These are phyloP conservation scores for Chytriomyces sp. DNA, from an alignment of 192 early-diverging fungal species.

Conservation along the genomic window DNA sequence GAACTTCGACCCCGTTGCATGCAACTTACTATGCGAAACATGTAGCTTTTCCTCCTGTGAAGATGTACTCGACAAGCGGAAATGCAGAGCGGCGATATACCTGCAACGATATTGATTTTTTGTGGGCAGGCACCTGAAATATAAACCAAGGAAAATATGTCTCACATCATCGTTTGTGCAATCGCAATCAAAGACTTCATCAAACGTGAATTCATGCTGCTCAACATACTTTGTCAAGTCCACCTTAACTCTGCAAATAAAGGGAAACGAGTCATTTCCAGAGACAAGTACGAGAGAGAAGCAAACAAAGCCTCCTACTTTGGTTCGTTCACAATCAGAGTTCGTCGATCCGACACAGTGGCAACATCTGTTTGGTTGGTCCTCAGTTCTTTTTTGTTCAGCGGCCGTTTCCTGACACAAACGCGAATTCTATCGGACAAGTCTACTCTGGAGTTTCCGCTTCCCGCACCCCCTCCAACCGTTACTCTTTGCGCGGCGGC, in stretches of 20 bases:
- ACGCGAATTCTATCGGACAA: conserved; percentile 90
- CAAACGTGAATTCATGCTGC: conserved; percentile 92
- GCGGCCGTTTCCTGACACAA: conserved; percentile 93
- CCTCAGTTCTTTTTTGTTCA: conserved; percentile 85
- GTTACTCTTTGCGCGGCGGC: neutral
- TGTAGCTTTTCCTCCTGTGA: conserved; percentile 94
- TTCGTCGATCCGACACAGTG: conserved; percentile 65
- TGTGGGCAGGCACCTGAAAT: neutral
- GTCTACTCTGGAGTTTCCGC: conserved; percentile 39
- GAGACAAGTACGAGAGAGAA: conserved; percentile 6
- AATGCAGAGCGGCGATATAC: conserved; percentile 89
- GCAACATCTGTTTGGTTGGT: conserved; percentile 87
- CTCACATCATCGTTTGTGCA: conserved; percentile 77
- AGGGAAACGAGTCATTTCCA: neutral
- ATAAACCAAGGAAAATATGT: no score
- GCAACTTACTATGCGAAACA: conserved; percentile 94
- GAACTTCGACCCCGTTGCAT: neutral
- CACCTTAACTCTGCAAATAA: conserved; percentile 75
- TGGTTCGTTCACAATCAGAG: conserved; percentile 88
- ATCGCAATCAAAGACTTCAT: conserved; percentile 92
- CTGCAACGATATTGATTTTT: conserved; percentile 24
- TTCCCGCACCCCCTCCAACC: neutral
- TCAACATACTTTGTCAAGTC: conserved; percentile 96
- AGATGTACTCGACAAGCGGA: conserved; percentile 94
- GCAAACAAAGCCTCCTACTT: conserved; percentile 62